A percentile compares a stretch with the other conserved stretches of the same genome.
Conservation (phyloP, 768 basidiomycete genomes). For the Naganishia vaughanmartiniae region DNA sequence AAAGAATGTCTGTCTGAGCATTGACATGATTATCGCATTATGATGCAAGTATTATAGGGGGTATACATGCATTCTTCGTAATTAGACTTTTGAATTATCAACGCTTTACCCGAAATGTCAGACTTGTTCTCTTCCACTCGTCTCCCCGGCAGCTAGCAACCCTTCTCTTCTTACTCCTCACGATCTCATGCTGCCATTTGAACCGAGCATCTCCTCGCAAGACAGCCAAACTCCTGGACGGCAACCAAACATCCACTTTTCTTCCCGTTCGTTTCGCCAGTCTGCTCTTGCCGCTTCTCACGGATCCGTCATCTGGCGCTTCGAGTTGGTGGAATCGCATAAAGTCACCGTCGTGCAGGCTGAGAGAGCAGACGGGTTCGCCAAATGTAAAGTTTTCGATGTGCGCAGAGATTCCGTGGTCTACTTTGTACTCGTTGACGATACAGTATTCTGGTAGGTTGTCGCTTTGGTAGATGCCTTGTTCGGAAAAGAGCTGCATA, state of each 20-base stretch:
- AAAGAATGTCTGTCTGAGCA: background rate
- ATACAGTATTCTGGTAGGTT: conserved; percentile 15
- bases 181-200: conserved; percentile 20
- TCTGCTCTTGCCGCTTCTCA: conserved; percentile 12
- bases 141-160: background rate
- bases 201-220: conserved; percentile 12
- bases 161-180: background rate
- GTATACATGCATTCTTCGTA: background rate
- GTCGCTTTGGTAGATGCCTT: conserved; percentile 8
- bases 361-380: conserved; percentile 15
- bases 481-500: background rate
- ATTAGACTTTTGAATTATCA: background rate
- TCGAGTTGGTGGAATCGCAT: conserved; percentile 17
- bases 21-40: background rate
- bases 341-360: conserved; percentile 15
- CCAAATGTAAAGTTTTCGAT: conserved; percentile 23
- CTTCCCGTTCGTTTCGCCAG: conserved; percentile 7
- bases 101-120: conserved; percentile 14
- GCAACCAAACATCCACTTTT: conserved; percentile 19
- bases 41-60: background rate
- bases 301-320: conserved; percentile 4
- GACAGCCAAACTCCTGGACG: conserved; percentile 12
- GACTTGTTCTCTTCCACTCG: conserved; percentile 18
- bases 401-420: conserved; percentile 14
- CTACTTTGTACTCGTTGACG: conserved; percentile 16